These are phyloP conservation scores for Penicillium parvum DNA, from an alignment of 495 filamentous ascomycete genomes.

Conservation along the genomic window DNA sequence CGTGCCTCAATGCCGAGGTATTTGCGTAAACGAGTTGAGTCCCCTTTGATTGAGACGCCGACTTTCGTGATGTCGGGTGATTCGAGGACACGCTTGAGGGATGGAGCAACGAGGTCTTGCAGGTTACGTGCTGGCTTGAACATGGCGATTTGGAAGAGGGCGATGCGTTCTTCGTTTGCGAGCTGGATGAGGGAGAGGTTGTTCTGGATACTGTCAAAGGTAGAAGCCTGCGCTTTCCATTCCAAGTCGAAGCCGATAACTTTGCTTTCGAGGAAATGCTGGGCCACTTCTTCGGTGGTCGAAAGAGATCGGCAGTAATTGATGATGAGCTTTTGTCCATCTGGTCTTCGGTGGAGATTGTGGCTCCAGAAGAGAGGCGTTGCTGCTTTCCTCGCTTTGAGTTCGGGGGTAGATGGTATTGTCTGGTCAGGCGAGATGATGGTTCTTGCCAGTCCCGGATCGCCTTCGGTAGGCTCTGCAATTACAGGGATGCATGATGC, in stretches of 20 bases:
- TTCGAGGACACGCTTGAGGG: conserved; percentile 67
- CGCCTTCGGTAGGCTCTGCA: no score
- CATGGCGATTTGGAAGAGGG: conserved; percentile 71
- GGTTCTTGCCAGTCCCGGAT: no score
- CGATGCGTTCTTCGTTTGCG: conserved; percentile 73
- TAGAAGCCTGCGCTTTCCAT: conserved; percentile 57
- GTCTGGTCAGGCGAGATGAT: neutral
- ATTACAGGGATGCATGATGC: no score
- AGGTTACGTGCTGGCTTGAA: conserved; percentile 43
- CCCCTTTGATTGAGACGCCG: conserved; percentile 72
- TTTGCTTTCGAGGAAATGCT: conserved; percentile 63
- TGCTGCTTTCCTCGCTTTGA: neutral
- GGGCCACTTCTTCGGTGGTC: conserved; percentile 60
- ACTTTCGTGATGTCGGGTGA: conserved; percentile 64
- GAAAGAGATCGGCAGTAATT: conserved; percentile 71
- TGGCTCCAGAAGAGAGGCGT: conserved; percentile 60
- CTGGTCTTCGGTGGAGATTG: conserved; percentile 52
- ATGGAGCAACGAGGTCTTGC: conserved; percentile 60
- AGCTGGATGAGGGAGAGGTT: conserved; percentile 79
- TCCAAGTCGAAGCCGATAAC: conserved; percentile 84
- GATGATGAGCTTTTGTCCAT: conserved; percentile 51
- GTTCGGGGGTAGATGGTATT: neutral
- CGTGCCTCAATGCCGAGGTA: conserved; percentile 57
- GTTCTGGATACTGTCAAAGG: conserved; percentile 44
- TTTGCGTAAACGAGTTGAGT: conserved; percentile 65